Evolutionary conservation across 176 grass and related monocot genomes (phyloP).

Genomic region (Phyllostachys edulis): DNA sequence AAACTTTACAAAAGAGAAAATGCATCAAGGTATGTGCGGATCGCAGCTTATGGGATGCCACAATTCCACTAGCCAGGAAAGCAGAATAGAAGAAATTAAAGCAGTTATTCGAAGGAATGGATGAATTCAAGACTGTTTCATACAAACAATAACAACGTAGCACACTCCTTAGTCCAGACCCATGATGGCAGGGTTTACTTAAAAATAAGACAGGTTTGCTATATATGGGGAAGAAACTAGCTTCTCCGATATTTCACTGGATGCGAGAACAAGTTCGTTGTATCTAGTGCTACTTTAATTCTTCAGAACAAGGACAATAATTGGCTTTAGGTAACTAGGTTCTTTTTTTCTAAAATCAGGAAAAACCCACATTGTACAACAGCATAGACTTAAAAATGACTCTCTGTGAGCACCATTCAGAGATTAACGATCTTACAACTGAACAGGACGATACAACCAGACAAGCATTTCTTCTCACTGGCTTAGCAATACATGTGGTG

Average conservation of each 20-base stretch:
- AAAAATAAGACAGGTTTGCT: background rate
- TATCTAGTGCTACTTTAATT: background rate
- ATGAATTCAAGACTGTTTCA: background rate
- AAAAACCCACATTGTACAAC: background rate
- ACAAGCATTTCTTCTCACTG: background rate
- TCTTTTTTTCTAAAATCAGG: background rate
- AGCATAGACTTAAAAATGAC: background rate
- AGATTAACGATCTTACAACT: background rate
- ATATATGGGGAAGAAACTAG: slow-evolving; percentile 4
- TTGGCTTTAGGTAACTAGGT: background rate
- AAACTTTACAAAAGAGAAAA: background rate
- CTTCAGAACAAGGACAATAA: background rate
- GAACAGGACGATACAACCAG: background rate
- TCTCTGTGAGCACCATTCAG: background rate
- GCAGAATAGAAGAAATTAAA: background rate
- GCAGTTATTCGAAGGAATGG: background rate
- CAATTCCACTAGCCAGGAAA: background rate
- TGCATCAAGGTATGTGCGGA: background rate
- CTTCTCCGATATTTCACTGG: background rate
- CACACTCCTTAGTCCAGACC: background rate
- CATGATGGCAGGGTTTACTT: background rate
- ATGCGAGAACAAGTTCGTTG: background rate
- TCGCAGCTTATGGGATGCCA: background rate
- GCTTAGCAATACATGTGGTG: background rate
- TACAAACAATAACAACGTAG: background rate